Percentiles rank a stretch among this genome's conserved stretches.
Conservation (phyloP, 164 flowering plant species). For the Stephania yunnanensis region DNA sequence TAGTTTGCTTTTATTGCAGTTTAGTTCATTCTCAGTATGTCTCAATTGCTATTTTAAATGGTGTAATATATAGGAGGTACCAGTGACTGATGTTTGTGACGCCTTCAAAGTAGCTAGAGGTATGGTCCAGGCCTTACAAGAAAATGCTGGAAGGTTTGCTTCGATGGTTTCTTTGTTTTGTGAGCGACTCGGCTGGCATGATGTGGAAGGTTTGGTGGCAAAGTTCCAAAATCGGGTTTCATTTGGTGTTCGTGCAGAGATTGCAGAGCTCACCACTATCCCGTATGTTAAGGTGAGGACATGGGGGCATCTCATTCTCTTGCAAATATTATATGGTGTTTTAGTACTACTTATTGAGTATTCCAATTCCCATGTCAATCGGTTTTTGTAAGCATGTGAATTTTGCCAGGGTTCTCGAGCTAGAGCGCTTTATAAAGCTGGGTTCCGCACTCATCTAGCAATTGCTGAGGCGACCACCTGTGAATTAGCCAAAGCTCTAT, state of each 20-base stretch:
- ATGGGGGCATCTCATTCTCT: neutral
- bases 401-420: slow-evolving; percentile 85
- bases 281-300: slow-evolving; percentile 74
- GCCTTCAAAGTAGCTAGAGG: slow-evolving; percentile 96
- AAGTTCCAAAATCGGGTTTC: slow-evolving; percentile 96
- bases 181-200: slow-evolving; percentile 98
- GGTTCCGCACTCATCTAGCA: slow-evolving; percentile 77
- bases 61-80: slow-evolving; percentile 66
- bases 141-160: slow-evolving; percentile 98
- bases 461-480: slow-evolving; percentile 85
- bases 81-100: slow-evolving; percentile 82
- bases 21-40: neutral
- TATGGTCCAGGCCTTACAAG: slow-evolving; percentile 97
- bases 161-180: slow-evolving; percentile 94
- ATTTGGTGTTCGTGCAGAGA: slow-evolving; percentile 96
- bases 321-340: neutral
- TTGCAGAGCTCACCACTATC: slow-evolving; percentile 88
- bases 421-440: slow-evolving; percentile 93
- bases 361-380: neutral
- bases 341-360: too few relatives aligned
- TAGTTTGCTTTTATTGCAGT: neutral
- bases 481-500: slow-evolving; percentile 78
- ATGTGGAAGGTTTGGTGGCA: slow-evolving; percentile 81
- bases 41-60: neutral
- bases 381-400: neutral